Percentiles rank a stretch among this genome's conserved stretches.
phyloP scores from a whole-genome alignment of 768 basidiomycete species.

The Panus rudis region DNA sequence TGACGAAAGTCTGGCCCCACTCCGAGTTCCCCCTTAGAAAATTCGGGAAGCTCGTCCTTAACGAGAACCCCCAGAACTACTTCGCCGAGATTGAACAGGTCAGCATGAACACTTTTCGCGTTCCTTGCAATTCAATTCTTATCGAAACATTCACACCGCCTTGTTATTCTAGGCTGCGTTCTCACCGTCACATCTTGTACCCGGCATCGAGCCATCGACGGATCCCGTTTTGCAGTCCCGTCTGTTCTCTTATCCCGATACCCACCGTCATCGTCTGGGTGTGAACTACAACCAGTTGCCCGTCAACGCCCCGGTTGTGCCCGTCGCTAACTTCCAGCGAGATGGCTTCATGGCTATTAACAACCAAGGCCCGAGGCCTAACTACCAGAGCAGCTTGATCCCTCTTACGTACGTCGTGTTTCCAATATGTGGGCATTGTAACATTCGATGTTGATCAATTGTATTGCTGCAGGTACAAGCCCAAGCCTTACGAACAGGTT shows the following conservation, averaged over 20 bases:
- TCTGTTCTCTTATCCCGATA: constrained; percentile 91
- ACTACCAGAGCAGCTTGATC: constrained; percentile 76
- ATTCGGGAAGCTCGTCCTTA: constrained; percentile 77
- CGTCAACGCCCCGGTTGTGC: constrained; percentile 71
- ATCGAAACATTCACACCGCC: constrained; percentile 7
- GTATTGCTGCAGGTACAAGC: constrained; percentile 29
- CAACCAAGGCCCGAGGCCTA: constrained; percentile 80
- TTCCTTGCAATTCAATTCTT: constrained; percentile 15
- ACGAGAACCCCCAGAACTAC: constrained; percentile 79
- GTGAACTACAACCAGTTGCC: constrained; percentile 81
- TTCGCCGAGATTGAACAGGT: constrained; percentile 95
- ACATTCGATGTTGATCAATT: not conserved
- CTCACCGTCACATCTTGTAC: constrained; percentile 81
- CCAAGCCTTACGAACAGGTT: constrained; percentile 30
- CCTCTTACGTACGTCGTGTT: constrained; percentile 45
- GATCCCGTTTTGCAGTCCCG: constrained; percentile 94
- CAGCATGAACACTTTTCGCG: constrained; percentile 27
- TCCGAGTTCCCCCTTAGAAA: constrained; percentile 80
- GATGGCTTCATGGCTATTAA: constrained; percentile 64
- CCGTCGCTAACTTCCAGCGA: constrained; percentile 88
- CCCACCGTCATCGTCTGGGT: constrained; percentile 80
- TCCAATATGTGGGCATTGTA: not conserved
- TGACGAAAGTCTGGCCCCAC: constrained; percentile 93
- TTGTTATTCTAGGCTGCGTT: constrained; percentile 52
- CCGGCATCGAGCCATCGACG: constrained; percentile 83